A percentile compares a stretch with the other conserved stretches of the same genome.
Conservation (phyloP, 306 rosid genomes). For the Pyrus communis region DNA sequence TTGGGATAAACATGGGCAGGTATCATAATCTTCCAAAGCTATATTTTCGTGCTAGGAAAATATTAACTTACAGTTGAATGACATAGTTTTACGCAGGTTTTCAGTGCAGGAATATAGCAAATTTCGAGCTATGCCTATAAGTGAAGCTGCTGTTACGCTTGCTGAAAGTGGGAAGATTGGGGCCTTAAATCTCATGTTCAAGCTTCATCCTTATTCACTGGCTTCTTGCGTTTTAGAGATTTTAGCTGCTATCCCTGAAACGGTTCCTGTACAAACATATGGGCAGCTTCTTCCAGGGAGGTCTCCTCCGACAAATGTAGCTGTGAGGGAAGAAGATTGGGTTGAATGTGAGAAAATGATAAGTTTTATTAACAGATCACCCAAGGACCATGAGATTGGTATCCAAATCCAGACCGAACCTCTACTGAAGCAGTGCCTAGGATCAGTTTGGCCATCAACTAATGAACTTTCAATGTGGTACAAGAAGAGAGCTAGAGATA, state of each 20-base stretch:
- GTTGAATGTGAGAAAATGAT: conserved; percentile 90
- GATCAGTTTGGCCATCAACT: conserved; percentile 74
- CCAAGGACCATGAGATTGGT: conserved; percentile 37
- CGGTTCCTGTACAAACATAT: conserved; percentile 79
- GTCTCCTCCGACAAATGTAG: conserved; percentile 65
- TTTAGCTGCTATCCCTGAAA: conserved; percentile 87
- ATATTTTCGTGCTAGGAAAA: not conserved
- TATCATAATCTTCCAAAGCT: conserved; percentile 22
- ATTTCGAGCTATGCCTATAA: conserved; percentile 73
- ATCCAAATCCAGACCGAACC: conserved; percentile 76
- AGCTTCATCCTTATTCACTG: conserved; percentile 87
- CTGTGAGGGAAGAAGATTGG: conserved; percentile 92
- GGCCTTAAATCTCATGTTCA: conserved; percentile 80
- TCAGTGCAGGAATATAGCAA: conserved; percentile 87
- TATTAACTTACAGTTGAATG: conserved; percentile 37
- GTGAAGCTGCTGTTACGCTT: conserved; percentile 65
- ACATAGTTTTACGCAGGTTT: conserved; percentile 83
- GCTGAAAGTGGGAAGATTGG: conserved; percentile 95
- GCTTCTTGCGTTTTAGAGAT: conserved; percentile 62
- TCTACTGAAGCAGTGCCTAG: conserved; percentile 61
- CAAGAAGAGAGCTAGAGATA: conserved; percentile 68
- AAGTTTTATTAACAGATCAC: conserved; percentile 38
- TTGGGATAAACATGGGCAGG: conserved; percentile 99
- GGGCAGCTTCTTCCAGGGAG: conserved; percentile 94
- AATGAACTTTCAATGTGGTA: conserved; percentile 70